A percentile compares a stretch with the other conserved stretches of the same genome.
Evolutionary conservation across 306 rosid species (phyloP).

Genomic region (Coriaria nepalensis): DNA sequence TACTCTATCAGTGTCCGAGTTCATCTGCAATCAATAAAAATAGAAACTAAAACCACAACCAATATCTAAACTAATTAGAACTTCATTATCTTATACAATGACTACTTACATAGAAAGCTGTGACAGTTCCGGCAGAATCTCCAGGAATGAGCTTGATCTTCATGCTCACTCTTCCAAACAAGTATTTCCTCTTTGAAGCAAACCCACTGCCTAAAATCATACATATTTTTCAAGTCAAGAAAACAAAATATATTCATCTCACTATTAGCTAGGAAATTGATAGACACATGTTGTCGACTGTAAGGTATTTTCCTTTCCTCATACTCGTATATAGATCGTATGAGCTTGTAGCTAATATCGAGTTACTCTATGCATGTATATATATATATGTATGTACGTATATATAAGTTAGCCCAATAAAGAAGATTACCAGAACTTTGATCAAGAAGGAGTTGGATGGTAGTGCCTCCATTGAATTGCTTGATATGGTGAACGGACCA

Average conservation of each 20-base stretch:
- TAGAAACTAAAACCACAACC: background rate
- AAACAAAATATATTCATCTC: too few relatives aligned
- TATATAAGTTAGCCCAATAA: too few relatives aligned
- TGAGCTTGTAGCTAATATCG: too few relatives aligned
- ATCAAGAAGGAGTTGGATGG: constrained; percentile 75
- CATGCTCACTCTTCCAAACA: constrained; percentile 87
- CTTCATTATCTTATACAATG: background rate
- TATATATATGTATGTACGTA: too few relatives aligned
- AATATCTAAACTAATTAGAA: background rate
- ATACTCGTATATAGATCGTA: too few relatives aligned
- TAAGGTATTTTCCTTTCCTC: too few relatives aligned
- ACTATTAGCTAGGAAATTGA: too few relatives aligned
- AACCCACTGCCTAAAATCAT: constrained; percentile 58
- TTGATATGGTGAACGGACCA: constrained; percentile 68
- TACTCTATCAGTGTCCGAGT: constrained; percentile 2
- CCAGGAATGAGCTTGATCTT: constrained; percentile 84
- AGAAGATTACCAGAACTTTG: constrained; percentile 49
- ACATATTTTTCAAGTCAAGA: too few relatives aligned
- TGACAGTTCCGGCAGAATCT: constrained; percentile 87
- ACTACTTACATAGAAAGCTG: constrained; percentile 59
- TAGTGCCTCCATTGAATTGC: constrained; percentile 63
- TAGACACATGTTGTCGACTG: too few relatives aligned
- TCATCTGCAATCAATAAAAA: constrained; percentile 1
- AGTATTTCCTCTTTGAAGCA: constrained; percentile 50
- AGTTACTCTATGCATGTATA: too few relatives aligned